These are phyloP conservation scores for Stevia rebaudiana DNA, from an alignment of 140 eudicot species.

Conservation along the genomic window DNA sequence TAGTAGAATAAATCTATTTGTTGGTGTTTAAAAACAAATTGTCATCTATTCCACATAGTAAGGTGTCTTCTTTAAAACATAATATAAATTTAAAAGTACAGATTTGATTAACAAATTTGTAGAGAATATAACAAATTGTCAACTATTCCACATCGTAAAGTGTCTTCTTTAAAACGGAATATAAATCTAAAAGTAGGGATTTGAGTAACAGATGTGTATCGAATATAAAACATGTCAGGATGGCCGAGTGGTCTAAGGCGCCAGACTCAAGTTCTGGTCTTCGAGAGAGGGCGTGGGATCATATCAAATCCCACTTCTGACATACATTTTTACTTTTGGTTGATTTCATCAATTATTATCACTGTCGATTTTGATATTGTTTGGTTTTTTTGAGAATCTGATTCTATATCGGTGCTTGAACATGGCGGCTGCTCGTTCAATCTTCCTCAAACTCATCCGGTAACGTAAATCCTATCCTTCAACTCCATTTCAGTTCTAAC, in stretches of 20 bases:
- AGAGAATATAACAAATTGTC: too few relatives aligned
- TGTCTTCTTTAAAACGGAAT: too few relatives aligned
- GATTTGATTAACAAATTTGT: too few relatives aligned
- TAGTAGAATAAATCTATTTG: too few relatives aligned
- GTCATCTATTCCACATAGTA: too few relatives aligned
- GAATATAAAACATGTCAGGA: too few relatives aligned
- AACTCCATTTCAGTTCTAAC: not conserved
- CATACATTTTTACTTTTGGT: not conserved
- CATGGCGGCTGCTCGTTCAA: slow-evolving; percentile 81
- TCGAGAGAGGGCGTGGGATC: slow-evolving; percentile 98
- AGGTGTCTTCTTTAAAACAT: too few relatives aligned
- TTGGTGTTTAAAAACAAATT: too few relatives aligned
- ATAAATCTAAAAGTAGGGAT: too few relatives aligned
- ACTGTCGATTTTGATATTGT: not conserved
- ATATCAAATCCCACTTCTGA: slow-evolving; percentile 99
- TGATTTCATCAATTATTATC: not conserved
- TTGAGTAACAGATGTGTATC: too few relatives aligned
- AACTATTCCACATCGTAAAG: too few relatives aligned
- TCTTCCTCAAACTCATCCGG: slow-evolving; percentile 49
- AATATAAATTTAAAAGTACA: too few relatives aligned
- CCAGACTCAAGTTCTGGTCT: slow-evolving; percentile 99
- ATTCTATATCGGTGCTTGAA: not conserved
- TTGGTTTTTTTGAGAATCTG: not conserved
- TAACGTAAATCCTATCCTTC: slow-evolving; percentile 9
- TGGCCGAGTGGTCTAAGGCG: slow-evolving; percentile 99